A percentile compares a stretch with the other conserved stretches of the same genome.
Conservation (phyloP, 2,329 filamentous ascomycete genomes). For the Aaosphaeria arxii region DNA sequence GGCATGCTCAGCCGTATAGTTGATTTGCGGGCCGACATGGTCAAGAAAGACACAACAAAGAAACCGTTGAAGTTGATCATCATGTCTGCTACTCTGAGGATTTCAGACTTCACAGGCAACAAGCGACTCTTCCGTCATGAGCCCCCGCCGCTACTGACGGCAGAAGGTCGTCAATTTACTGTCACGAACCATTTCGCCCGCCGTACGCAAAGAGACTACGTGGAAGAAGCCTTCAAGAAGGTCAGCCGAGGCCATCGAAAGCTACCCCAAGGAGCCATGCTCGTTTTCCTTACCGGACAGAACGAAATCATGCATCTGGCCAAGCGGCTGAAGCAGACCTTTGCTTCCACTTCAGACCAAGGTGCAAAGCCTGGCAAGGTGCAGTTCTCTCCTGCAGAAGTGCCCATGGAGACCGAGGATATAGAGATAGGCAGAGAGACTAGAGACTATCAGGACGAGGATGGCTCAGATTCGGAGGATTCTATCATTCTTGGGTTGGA, state of each 20-base stretch:
- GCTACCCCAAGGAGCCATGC: constrained; percentile 82
- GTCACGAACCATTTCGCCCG: constrained; percentile 88
- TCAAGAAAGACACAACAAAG: constrained; percentile 64
- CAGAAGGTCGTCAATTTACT: constrained; percentile 86
- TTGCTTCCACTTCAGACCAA: constrained; percentile 49
- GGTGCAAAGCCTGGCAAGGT: constrained; percentile 62
- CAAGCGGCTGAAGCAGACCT: constrained; percentile 71
- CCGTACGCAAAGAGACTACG: constrained; percentile 79
- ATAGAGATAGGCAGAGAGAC: constrained; percentile 68
- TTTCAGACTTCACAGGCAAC: constrained; percentile 89
- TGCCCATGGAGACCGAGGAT: constrained; percentile 80
- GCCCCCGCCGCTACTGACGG: constrained; percentile 79
- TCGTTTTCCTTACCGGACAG: constrained; percentile 92
- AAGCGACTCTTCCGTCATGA: constrained; percentile 68
- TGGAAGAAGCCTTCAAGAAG: constrained; percentile 86
- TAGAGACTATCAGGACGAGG: constrained; percentile 42
- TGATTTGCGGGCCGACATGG: constrained; percentile 73
- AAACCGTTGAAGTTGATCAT: constrained; percentile 88
- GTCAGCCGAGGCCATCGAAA: constrained; percentile 85
- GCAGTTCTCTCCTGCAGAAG: constrained; percentile 71
- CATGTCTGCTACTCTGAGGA: constrained; percentile 93
- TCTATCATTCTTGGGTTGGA: constrained; percentile 61
- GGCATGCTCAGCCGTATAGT: constrained; percentile 95
- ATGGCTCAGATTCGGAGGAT: constrained; percentile 53
- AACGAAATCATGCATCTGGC: constrained; percentile 85